Conservation (phyloP, 2,329 filamentous ascomycete species). For the Xylariomycetidae sp. region DNA sequence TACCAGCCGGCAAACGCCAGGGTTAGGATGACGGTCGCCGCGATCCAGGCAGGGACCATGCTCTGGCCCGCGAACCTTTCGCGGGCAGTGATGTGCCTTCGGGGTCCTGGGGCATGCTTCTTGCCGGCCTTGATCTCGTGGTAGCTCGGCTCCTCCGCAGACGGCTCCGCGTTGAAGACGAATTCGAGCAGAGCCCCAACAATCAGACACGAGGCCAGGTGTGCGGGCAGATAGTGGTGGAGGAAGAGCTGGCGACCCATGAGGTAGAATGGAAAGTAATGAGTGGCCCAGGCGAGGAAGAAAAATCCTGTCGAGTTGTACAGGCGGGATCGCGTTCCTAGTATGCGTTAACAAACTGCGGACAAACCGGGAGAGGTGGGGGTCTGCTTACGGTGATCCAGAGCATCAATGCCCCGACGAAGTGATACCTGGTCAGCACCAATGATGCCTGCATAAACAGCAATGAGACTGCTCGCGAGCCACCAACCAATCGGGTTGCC, state of each 20-base stretch:
- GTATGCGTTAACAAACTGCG: constrained; percentile 10
- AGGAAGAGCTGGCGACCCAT: constrained; percentile 98
- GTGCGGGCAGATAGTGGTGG: constrained; percentile 94
- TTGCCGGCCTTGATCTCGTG: constrained; percentile 39
- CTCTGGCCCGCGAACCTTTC: constrained; percentile 79
- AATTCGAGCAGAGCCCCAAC: constrained; percentile 92
- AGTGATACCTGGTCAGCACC: constrained; percentile 91
- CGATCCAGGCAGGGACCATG: constrained; percentile 74
- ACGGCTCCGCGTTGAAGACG: constrained; percentile 85
- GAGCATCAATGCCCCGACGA: constrained; percentile 84
- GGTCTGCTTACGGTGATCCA: constrained; percentile 77
- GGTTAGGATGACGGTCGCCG: constrained; percentile 63
- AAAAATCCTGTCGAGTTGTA: constrained; percentile 99
- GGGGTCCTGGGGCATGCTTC: constrained; percentile 36
- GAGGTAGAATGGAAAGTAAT: constrained; percentile 95
- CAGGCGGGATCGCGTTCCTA: constrained; percentile 83
- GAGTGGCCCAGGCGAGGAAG: constrained; percentile 95
- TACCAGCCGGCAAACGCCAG: constrained; percentile 74
- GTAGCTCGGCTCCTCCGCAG: constrained; percentile 50
- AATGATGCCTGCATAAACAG: constrained; percentile 88
- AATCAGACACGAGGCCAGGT: constrained; percentile 85
- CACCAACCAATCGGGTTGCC: constrained; percentile 98
- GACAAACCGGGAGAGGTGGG: neutral
- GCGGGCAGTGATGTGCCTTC: constrained; percentile 69
- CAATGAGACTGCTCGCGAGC: constrained; percentile 86